Evolutionary conservation across 371 early-diverging fungal species (phyloP).

Genomic region (Vairimorpha necatrix): DNA sequence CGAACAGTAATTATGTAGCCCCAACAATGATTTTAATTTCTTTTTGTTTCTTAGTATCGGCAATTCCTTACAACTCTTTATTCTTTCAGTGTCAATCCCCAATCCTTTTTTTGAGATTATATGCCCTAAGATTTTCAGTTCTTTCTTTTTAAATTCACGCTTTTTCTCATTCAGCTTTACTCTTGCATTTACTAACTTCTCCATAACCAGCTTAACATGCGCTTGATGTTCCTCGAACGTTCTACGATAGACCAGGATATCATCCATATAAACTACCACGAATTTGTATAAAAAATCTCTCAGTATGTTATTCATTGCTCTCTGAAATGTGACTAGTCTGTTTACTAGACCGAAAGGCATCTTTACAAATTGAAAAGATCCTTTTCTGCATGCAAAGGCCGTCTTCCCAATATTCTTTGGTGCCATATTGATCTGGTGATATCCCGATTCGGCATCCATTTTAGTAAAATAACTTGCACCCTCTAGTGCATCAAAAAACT

Average conservation of each 20-base stretch:
- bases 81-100: constrained; percentile 2
- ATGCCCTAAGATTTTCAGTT: constrained; percentile 44
- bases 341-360: constrained; percentile 38
- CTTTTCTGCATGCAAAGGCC: constrained; percentile 59
- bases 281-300: background rate
- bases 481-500: constrained; percentile 40
- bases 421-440: constrained; percentile 62
- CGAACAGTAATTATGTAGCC: constrained; percentile 32
- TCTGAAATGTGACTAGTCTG: constrained; percentile 58
- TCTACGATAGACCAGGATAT: constrained; percentile 30
- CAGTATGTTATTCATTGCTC: constrained; percentile 40
- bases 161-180: constrained; percentile 6
- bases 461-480: constrained; percentile 55
- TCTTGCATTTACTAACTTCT: background rate
- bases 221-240: constrained; percentile 8
- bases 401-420: constrained; percentile 59
- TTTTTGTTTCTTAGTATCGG: constrained; percentile 4
- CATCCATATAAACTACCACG: constrained; percentile 39
- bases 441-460: constrained; percentile 64
- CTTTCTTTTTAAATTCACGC: constrained; percentile 8
- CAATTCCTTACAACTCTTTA: constrained; percentile 5
- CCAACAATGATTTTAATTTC: constrained; percentile 35
- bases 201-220: constrained; percentile 5
- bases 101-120: background rate
- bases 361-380: constrained; percentile 60